Percentiles rank a stretch among this genome's conserved stretches.
phyloP scores from a whole-genome alignment of 495 filamentous ascomycete genomes.

The Schizothecium vesticola region DNA sequence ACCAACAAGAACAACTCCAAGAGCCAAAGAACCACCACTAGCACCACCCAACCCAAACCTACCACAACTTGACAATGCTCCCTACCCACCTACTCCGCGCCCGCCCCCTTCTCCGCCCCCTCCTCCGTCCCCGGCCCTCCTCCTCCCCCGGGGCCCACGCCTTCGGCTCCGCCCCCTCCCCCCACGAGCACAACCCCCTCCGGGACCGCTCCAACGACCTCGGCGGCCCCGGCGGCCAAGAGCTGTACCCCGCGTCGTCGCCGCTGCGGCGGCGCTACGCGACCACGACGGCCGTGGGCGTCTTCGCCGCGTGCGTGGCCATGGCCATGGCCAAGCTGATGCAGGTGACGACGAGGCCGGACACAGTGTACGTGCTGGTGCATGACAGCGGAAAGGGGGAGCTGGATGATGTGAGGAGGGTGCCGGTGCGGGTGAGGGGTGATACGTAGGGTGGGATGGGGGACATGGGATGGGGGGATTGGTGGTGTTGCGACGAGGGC shows the following conservation, averaged over 20 bases:
- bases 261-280: conserved; percentile 2
- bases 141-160: background rate
- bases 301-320: conserved; percentile 6
- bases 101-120: background rate
- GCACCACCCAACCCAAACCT: background rate
- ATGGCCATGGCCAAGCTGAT: conserved; percentile 12
- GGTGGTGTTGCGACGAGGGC: no score
- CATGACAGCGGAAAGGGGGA: conserved; percentile 2
- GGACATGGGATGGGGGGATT: no score
- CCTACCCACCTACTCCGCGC: background rate
- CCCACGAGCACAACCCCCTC: background rate
- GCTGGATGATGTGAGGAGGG: conserved; percentile 8
- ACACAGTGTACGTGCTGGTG: background rate
- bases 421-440: background rate
- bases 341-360: background rate
- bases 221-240: conserved; percentile 11
- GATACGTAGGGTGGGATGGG: background rate
- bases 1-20: background rate
- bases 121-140: background rate
- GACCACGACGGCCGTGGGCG: conserved; percentile 11
- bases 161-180: background rate
- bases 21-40: background rate
- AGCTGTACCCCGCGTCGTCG: background rate
- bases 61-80: background rate
- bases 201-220: background rate